These are phyloP conservation scores for Russula foetens DNA, from an alignment of 768 basidiomycete species.

Conservation along the genomic window DNA sequence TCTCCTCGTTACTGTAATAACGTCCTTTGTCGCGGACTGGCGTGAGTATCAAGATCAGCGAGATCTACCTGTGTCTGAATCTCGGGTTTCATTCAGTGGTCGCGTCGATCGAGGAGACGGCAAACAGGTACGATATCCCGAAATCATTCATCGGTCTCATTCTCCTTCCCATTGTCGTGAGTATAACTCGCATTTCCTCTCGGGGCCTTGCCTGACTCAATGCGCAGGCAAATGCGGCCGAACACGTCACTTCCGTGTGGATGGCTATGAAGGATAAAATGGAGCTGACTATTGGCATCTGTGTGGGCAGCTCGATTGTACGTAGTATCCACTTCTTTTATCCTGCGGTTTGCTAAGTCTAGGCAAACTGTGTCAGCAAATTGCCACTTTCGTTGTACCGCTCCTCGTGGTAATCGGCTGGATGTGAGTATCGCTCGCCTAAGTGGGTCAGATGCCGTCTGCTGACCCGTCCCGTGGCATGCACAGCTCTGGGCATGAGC, in stretches of 20 bases:
- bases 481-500: constrained; percentile 51
- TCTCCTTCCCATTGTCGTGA: constrained; percentile 77
- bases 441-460: background rate
- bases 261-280: constrained; percentile 79
- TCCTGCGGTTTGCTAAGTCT: background rate
- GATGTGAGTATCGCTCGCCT: constrained; percentile 43
- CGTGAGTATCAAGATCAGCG: constrained; percentile 40
- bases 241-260: constrained; percentile 81
- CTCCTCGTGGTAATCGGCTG: constrained; percentile 85
- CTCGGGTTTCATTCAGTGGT: constrained; percentile 45
- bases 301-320: constrained; percentile 76
- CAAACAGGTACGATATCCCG: constrained; percentile 69
- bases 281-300: constrained; percentile 70
- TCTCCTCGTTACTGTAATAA: constrained; percentile 66
- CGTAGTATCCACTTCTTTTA: constrained; percentile 22
- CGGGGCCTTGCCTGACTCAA: background rate
- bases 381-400: constrained; percentile 80
- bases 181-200: constrained; percentile 22
- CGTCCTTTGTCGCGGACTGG: constrained; percentile 85
- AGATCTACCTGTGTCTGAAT: background rate
- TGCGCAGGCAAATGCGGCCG: constrained; percentile 66
- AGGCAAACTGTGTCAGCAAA: constrained; percentile 45
- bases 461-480: constrained; percentile 6
- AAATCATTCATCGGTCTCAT: constrained; percentile 84
- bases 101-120: constrained; percentile 88